Evolutionary conservation across 768 basidiomycete species (phyloP).

Genomic region (Russula virescens): DNA sequence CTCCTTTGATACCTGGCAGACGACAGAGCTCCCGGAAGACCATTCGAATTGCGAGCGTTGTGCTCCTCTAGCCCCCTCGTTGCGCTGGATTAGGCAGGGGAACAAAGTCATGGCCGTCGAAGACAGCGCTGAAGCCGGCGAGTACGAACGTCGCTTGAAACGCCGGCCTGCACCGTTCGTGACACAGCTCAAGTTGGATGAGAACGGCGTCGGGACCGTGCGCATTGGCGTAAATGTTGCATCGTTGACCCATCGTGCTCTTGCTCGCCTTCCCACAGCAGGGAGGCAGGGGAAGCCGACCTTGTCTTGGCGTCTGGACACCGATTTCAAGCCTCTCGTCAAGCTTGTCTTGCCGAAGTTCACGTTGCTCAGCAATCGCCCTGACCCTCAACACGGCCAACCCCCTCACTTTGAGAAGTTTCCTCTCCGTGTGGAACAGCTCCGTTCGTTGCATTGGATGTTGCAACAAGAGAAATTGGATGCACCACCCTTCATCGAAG

Average conservation of each 20-base stretch:
- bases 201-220: slow-evolving; percentile 59
- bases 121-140: slow-evolving; percentile 79
- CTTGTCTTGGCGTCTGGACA: slow-evolving; percentile 77
- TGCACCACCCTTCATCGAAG: slow-evolving; percentile 76
- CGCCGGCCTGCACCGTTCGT: slow-evolving; percentile 80
- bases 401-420: slow-evolving; percentile 70
- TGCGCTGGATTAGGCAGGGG: slow-evolving; percentile 64
- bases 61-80: slow-evolving; percentile 68
- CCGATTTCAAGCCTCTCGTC: slow-evolving; percentile 64
- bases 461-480: slow-evolving; percentile 62
- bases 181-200: slow-evolving; percentile 68
- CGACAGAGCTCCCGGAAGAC: slow-evolving; percentile 39
- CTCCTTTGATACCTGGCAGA: slow-evolving; percentile 63
- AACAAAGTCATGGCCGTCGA: slow-evolving; percentile 66
- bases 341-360: slow-evolving; percentile 59
- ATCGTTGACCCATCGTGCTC: slow-evolving; percentile 81
- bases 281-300: slow-evolving; percentile 40
- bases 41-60: slow-evolving; percentile 67
- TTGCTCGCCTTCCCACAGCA: slow-evolving; percentile 63
- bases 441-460: slow-evolving; percentile 94
- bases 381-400: slow-evolving; percentile 63
- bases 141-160: slow-evolving; percentile 86
- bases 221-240: slow-evolving; percentile 85
- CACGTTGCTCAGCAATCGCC: slow-evolving; percentile 66
- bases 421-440: slow-evolving; percentile 74